These are phyloP conservation scores for Bertia moriformis DNA, from an alignment of 2,329 filamentous ascomycete species.

Conservation along the genomic window DNA sequence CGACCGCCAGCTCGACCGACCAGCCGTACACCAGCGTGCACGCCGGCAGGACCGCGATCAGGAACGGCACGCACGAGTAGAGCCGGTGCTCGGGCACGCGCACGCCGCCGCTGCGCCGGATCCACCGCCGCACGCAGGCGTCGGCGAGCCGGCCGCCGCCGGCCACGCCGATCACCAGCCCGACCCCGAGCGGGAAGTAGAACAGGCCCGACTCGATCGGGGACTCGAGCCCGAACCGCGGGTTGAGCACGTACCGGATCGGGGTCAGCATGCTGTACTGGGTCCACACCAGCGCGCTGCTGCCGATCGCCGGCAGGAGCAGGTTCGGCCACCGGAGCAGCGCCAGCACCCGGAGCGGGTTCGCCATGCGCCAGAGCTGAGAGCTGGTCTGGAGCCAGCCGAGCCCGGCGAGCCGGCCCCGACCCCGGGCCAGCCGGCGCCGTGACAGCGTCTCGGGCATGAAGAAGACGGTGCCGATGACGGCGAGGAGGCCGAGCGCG, in stretches of 20 bases:
- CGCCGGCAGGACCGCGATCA: conserved; percentile 31
- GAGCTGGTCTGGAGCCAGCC: too few relatives aligned
- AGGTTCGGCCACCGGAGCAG: neutral
- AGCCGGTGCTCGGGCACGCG: conserved; percentile 46
- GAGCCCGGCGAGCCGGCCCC: too few relatives aligned
- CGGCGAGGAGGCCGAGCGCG: conserved; percentile 40
- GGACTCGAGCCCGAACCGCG: conserved; percentile 40
- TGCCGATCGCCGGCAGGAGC: neutral
- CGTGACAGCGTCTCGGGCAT: conserved; percentile 62
- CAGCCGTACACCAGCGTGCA: conserved; percentile 51
- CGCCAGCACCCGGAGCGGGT: neutral
- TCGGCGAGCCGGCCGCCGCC: conserved; percentile 49
- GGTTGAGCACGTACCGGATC: conserved; percentile 50
- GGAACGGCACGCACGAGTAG: conserved; percentile 29
- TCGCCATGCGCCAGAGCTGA: neutral
- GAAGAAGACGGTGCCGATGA: conserved; percentile 39
- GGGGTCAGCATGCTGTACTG: conserved; percentile 41
- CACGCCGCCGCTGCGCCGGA: conserved; percentile 27
- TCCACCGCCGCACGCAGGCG: conserved; percentile 38
- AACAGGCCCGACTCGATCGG: conserved; percentile 47
- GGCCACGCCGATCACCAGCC: conserved; percentile 45
- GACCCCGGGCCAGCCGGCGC: too few relatives aligned
- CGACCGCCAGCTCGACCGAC: conserved; percentile 13
- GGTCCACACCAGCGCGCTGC: neutral
- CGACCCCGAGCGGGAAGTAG: conserved; percentile 47